Evolutionary conservation across 306 rosid genomes (phyloP).

Genomic region (Malus fusca): DNA sequence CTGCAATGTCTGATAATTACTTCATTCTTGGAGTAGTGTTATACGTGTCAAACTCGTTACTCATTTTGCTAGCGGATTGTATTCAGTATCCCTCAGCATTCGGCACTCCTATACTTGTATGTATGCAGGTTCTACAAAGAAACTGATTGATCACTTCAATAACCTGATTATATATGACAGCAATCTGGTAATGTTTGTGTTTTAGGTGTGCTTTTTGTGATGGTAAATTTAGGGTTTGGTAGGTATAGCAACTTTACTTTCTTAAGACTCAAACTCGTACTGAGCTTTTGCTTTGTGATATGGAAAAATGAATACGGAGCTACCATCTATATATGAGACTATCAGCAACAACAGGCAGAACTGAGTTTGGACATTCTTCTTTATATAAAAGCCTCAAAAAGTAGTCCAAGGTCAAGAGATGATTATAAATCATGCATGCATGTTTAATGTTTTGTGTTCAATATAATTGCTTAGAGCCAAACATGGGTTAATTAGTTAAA

Average conservation of each 20-base stretch:
- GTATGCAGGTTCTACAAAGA: background rate
- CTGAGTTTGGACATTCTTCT: constrained; percentile 9
- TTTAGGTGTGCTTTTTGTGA: background rate
- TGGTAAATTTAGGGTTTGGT: background rate
- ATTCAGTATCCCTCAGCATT: too few species aligned
- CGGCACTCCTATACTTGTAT: too few species aligned
- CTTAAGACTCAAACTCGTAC: constrained; percentile 42
- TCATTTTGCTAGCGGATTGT: too few species aligned
- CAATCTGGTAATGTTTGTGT: background rate
- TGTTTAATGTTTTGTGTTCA: background rate
- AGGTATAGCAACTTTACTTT: constrained; percentile 40
- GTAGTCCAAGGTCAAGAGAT: background rate
- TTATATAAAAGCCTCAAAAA: constrained; percentile 26
- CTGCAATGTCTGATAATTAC: too few species aligned
- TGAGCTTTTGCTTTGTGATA: constrained; percentile 33
- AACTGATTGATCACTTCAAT: background rate
- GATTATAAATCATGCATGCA: constrained; percentile 6
- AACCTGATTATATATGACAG: background rate
- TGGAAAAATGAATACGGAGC: constrained; percentile 9
- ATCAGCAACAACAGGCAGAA: constrained; percentile 15
- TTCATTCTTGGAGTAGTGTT: too few species aligned
- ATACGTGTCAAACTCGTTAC: too few species aligned
- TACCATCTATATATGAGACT: background rate
- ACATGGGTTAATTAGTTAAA: too few species aligned
- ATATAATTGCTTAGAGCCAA: too few species aligned